Conservation (phyloP, 108 stramenopile species). For the Craspedostauros australis region DNA sequence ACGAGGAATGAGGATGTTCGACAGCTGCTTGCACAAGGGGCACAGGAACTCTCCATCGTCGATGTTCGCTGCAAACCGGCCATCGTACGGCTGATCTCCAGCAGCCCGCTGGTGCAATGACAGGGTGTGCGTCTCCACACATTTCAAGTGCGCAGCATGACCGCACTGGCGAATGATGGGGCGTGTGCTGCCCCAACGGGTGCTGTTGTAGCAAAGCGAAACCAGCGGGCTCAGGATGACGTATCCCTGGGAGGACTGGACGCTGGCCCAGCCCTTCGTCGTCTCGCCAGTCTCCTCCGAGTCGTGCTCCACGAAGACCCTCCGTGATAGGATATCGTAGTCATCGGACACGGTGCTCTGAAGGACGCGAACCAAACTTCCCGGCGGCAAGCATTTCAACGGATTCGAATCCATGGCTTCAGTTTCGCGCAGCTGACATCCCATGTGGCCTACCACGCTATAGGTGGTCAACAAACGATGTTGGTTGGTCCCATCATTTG, state of each 20-base stretch:
- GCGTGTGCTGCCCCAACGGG: constrained; percentile 80
- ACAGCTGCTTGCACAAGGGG: constrained; percentile 94
- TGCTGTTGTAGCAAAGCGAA: constrained; percentile 68
- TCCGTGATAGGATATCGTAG: constrained; percentile 72
- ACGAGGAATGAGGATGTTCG: constrained; percentile 89
- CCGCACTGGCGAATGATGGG: constrained; percentile 88
- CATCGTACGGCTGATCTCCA: constrained; percentile 83
- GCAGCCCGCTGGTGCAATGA: constrained; percentile 81
- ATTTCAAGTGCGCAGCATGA: constrained; percentile 93
- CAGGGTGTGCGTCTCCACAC: constrained; percentile 87
- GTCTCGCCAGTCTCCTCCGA: constrained; percentile 26
- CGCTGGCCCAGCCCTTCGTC: constrained; percentile 78
- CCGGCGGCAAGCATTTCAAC: constrained; percentile 61
- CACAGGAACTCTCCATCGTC: constrained; percentile 91
- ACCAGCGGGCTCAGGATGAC: constrained; percentile 76
- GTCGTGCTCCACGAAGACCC: constrained; percentile 67
- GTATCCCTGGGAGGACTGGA: constrained; percentile 82
- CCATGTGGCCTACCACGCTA: constrained; percentile 81
- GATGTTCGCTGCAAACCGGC: constrained; percentile 88
- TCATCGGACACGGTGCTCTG: constrained; percentile 56
- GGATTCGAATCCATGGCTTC: constrained; percentile 83
- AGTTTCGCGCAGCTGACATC: constrained; percentile 83
- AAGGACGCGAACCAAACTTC: constrained; percentile 68
- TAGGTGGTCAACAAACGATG: constrained; percentile 39
- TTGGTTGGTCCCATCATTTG: constrained; percentile 9